Percentiles rank a stretch among this genome's conserved stretches.
Conservation (phyloP, 306 rosid genomes). For the Quercus mongolica region DNA sequence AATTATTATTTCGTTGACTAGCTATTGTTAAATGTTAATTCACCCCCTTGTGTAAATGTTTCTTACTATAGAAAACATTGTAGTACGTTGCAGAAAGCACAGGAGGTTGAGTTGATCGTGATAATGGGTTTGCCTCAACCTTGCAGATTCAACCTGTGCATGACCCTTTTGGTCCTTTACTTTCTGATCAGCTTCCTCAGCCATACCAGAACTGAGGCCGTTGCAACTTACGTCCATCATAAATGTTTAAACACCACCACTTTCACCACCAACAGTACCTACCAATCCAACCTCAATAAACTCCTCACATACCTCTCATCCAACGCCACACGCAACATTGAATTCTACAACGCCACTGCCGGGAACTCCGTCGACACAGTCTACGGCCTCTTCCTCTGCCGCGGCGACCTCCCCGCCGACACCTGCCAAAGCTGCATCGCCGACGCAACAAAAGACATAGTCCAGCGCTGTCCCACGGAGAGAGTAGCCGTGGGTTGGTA, state of each 20-base stretch:
- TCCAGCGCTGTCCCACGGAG: constrained; percentile 12
- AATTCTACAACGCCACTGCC: constrained; percentile 24
- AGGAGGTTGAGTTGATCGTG: too few relatives aligned
- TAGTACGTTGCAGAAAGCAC: too few relatives aligned
- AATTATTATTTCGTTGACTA: too few relatives aligned
- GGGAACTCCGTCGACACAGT: constrained; percentile 5
- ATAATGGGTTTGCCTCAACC: too few relatives aligned
- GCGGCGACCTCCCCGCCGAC: constrained; percentile 31
- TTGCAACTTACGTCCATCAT: background rate
- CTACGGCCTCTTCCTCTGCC: constrained; percentile 50
- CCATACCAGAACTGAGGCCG: background rate
- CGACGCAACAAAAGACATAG: constrained; percentile 26
- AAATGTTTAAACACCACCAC: constrained; percentile 2
- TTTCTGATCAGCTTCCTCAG: background rate
- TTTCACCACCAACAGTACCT: background rate
- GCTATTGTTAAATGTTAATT: too few relatives aligned
- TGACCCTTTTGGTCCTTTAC: background rate
- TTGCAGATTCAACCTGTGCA: background rate
- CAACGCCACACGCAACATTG: background rate
- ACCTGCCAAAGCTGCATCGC: constrained; percentile 40
- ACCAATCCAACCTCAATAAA: background rate
- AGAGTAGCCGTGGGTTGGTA: constrained; percentile 45
- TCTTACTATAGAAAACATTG: too few relatives aligned
- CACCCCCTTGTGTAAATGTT: too few relatives aligned
- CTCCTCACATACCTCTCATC: constrained; percentile 11